Base-by-base conservation (phyloP, 345 rosid genomes). In the Eucalyptus coolabah region DNA sequence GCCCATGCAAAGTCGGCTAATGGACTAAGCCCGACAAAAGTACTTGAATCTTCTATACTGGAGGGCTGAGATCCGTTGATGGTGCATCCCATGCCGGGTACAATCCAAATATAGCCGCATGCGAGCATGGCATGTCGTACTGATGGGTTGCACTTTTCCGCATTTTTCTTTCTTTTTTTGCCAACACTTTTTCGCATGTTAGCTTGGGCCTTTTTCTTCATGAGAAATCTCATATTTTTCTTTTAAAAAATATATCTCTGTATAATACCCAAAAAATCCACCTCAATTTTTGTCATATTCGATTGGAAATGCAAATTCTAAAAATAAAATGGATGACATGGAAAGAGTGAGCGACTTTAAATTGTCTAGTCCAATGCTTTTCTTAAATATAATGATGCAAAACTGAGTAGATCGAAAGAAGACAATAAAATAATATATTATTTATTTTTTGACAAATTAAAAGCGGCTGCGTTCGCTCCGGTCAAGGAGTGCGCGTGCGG, bases 111-210 rank as follows among this genome's bases (percentile, higher is more conserved):
- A 11, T 0, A 12, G 32, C 32, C 8, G 2, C 32, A 6, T 60
- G 16, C 2, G 3, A 60, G 67, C 7, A 0, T 28, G 16, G 67
- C 8, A 53, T 12, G 4, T 12, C 32, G 4, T n/a, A 30, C 0
- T 7, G 19, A n/a, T 65, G 21, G 77, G 37, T 30, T 8, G 10
- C 16, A n/a, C 37, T 65, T 30, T n/a, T 32, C 1, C 2, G 3
- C 10, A 30, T 15, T 34, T 34, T 34, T 34, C 3, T 34, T 34
- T 34, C 37, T 34, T 34, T 34, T 34, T 34, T 34, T 34, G 37
- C 37, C 37, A 34, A 34, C 16, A n/a, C 37, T 65, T 30, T n/a
- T 32, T 2, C 2, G 3, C 10, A 30, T 15, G 37, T 7, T 2
- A n/a, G 0, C 11, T 65, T 15, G 3, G 19, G 21, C 9, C 5